These are phyloP conservation scores for Vigna angularis DNA, from an alignment of 306 rosid genomes.

Conservation along the genomic window DNA sequence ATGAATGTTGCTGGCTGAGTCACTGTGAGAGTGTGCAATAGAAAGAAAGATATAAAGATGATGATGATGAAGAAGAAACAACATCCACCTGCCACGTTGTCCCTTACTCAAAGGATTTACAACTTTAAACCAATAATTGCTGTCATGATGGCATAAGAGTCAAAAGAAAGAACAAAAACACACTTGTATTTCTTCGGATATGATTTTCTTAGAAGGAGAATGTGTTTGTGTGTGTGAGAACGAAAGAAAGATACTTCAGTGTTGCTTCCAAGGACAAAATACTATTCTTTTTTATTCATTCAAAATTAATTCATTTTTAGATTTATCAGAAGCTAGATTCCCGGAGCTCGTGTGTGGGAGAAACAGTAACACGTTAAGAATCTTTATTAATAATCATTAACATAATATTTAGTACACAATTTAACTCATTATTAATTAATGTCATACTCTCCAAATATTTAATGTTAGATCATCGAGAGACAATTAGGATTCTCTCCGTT, in stretches of 20 bases:
- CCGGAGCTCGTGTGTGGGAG: slow-evolving; percentile 47
- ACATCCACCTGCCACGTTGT: slow-evolving; percentile 49
- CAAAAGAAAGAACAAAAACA: slow-evolving; percentile 47
- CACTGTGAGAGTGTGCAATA: slow-evolving; percentile 34
- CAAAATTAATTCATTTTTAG: slow-evolving; percentile 37
- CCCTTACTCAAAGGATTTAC: slow-evolving; percentile 40
- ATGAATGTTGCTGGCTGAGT: slow-evolving; percentile 47
- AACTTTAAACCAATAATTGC: slow-evolving; percentile 59
- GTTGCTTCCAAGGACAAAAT: slow-evolving; percentile 40
- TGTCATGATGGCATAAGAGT: slow-evolving; percentile 50
- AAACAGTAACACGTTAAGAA: slow-evolving; percentile 23
- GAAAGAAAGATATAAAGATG: slow-evolving; percentile 39
- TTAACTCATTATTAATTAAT: background rate
- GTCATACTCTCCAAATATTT: background rate
- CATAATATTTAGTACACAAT: background rate
- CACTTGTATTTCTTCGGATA: slow-evolving; percentile 39
- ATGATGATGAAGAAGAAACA: slow-evolving; percentile 29
- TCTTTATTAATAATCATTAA: slow-evolving; percentile 37
- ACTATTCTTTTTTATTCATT: too few species aligned
- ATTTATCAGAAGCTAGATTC: slow-evolving; percentile 53
- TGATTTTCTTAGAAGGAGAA: slow-evolving; percentile 36
- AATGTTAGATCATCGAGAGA: background rate
- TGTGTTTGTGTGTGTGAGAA: slow-evolving; percentile 7
- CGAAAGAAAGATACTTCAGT: slow-evolving; percentile 39
- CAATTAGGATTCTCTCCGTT: background rate